phyloP scores from a whole-genome alignment of 768 basidiomycete genomes.

The Paxillus ammoniavirescens region DNA sequence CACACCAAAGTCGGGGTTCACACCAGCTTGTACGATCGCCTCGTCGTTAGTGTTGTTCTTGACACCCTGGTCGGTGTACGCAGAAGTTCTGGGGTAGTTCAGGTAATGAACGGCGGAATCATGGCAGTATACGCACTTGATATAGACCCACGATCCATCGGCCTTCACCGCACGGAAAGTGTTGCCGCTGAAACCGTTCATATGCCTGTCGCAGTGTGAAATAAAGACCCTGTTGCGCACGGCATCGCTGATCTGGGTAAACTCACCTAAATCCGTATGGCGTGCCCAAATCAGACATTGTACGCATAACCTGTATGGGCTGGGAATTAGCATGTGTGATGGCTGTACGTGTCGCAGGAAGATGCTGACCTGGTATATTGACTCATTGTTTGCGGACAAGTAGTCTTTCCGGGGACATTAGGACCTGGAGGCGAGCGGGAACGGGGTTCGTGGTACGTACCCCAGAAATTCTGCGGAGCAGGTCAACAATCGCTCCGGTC shows the following conservation, averaged over 20 bases:
- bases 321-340: not conserved
- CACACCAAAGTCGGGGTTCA: slow-evolving; percentile 51
- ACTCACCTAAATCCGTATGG: slow-evolving; percentile 43
- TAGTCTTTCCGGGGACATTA: slow-evolving; percentile 35
- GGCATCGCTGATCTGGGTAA: slow-evolving; percentile 1
- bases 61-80: slow-evolving; percentile 36
- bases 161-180: slow-evolving; percentile 44
- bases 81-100: slow-evolving; percentile 18
- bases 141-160: slow-evolving; percentile 51
- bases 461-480: slow-evolving; percentile 18
- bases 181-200: slow-evolving; percentile 53
- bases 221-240: not conserved
- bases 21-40: slow-evolving; percentile 36
- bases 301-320: slow-evolving; percentile 40
- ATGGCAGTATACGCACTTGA: slow-evolving; percentile 39
- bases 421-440: not conserved
- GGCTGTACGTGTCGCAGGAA: not conserved
- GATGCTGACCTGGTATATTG: slow-evolving; percentile 35
- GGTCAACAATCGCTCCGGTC: not conserved
- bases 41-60: slow-evolving; percentile 38
- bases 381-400: slow-evolving; percentile 46
- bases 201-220: slow-evolving; percentile 27
- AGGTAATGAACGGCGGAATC: not conserved
- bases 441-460: slow-evolving; percentile 1
- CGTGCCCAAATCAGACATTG: slow-evolving; percentile 56